A percentile compares a stretch with the other conserved stretches of the same genome.
Conservation (phyloP, 495 filamentous ascomycete genomes). For the Aspergillus affinis region DNA sequence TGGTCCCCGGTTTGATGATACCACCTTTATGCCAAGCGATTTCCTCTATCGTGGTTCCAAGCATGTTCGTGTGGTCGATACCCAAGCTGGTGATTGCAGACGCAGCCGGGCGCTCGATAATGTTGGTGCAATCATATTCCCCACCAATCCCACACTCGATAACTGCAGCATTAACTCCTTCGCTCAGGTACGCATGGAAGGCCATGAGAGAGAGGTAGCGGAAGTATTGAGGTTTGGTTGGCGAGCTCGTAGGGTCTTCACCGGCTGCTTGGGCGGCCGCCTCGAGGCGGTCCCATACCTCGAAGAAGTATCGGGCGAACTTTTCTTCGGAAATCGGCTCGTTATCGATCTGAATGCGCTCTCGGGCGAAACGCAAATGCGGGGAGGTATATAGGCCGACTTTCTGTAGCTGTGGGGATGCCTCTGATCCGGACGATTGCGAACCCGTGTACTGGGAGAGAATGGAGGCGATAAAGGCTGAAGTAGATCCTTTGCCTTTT, state of each 20-base stretch:
- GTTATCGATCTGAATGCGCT: slow-evolving; percentile 83
- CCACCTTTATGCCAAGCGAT: slow-evolving; percentile 98
- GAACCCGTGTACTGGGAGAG: slow-evolving; percentile 57
- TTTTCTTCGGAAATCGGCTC: slow-evolving; percentile 68
- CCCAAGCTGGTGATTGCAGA: slow-evolving; percentile 81
- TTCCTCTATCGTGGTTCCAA: slow-evolving; percentile 81
- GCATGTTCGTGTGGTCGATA: slow-evolving; percentile 80
- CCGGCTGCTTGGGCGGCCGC: slow-evolving; percentile 47
- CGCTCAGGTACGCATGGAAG: slow-evolving; percentile 79
- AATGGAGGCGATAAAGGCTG: slow-evolving; percentile 55
- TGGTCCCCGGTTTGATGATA: slow-evolving; percentile 73
- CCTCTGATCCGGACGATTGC: slow-evolving; percentile 24
- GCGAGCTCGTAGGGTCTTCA: slow-evolving; percentile 43
- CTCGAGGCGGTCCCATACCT: slow-evolving; percentile 80
- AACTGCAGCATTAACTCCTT: slow-evolving; percentile 77
- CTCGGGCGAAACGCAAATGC: slow-evolving; percentile 81
- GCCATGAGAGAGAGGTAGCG: slow-evolving; percentile 88
- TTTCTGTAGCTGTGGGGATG: slow-evolving; percentile 47
- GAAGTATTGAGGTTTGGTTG: slow-evolving; percentile 80
- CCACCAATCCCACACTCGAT: slow-evolving; percentile 95
- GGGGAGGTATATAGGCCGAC: slow-evolving; percentile 88
- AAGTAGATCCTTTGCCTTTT: slow-evolving; percentile 79
- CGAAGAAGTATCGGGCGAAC: slow-evolving; percentile 85
- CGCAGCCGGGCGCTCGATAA: slow-evolving; percentile 72
- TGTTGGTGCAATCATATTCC: slow-evolving; percentile 90